Evolutionary conservation across 225 moss, liverwort and hornwort species (phyloP).

Genomic region (Marchantia polymorpha): DNA sequence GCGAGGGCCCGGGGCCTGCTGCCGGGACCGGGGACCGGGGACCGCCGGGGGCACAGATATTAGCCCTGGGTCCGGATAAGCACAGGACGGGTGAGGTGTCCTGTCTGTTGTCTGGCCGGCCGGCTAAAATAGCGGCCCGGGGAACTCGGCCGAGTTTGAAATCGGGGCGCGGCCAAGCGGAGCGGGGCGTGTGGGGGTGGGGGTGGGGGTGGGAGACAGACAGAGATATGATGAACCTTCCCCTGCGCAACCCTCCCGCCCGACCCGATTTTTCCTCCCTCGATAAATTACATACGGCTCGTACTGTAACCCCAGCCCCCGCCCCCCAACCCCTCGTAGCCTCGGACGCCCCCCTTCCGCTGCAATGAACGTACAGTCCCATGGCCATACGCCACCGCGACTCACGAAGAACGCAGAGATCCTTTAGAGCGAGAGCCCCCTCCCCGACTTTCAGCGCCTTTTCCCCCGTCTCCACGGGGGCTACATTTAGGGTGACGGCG

Average conservation of each 20-base stretch:
- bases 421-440: not conserved
- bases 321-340: not conserved
- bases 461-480: not conserved
- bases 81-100: not conserved
- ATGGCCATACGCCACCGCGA: not conserved
- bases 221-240: not conserved
- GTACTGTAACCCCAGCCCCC: not conserved
- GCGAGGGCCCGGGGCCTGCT: not conserved
- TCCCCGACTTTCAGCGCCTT: no score
- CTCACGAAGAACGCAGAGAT: not conserved
- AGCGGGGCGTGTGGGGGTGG: not conserved
- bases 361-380: not conserved
- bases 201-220: not conserved
- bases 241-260: not conserved
- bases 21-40: not conserved
- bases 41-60: not conserved
- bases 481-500: conserved; percentile 23
- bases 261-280: not conserved
- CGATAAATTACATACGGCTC: not conserved
- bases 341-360: not conserved
- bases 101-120: not conserved
- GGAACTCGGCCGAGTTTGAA: conserved; percentile 6
- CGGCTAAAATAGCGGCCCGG: conserved; percentile 15
- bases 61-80: not conserved
- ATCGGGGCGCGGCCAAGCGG: not conserved